Evolutionary conservation across 345 rosid species (phyloP).

Genomic region (Dipteronia dyeriana): DNA sequence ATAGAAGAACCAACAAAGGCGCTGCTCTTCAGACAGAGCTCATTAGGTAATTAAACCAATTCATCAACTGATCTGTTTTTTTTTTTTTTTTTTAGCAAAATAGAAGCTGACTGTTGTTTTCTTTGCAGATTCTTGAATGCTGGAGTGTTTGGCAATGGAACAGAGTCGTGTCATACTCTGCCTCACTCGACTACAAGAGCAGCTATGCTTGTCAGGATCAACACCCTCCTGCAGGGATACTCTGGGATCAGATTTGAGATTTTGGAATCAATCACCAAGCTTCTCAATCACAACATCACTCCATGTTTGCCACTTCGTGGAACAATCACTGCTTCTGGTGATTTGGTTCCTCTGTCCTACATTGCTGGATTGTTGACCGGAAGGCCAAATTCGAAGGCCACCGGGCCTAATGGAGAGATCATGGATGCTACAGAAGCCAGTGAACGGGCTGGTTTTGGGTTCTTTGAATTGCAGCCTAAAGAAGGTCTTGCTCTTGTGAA

Average conservation of each 20-base stretch:
- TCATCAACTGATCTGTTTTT: no score
- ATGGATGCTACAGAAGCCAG: conserved; percentile 55
- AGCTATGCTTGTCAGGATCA: conserved; percentile 73
- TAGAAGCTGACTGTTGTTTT: not conserved
- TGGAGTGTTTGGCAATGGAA: conserved; percentile 60
- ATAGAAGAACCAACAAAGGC: conserved; percentile 69
- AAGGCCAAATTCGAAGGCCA: conserved; percentile 56
- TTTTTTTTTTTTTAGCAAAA: no score
- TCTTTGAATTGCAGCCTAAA: conserved; percentile 67
- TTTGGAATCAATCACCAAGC: conserved; percentile 63
- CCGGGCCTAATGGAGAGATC: conserved; percentile 58
- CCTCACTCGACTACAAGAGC: conserved; percentile 65
- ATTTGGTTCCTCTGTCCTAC: conserved; percentile 72
- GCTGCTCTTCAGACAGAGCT: conserved; percentile 73
- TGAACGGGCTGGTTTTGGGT: conserved; percentile 38
- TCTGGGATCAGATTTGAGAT: conserved; percentile 75
- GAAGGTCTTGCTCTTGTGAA: conserved; percentile 75
- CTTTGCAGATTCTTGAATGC: conserved; percentile 64
- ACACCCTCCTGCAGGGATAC: conserved; percentile 76
- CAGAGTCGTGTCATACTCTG: conserved; percentile 52
- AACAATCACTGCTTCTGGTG: conserved; percentile 69
- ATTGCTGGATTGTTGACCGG: conserved; percentile 68
- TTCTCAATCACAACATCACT: conserved; percentile 63
- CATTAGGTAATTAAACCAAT: conserved; percentile 47
- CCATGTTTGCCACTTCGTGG: conserved; percentile 81